Conservation (phyloP, 768 basidiomycete species). For the Mycena amicta region DNA sequence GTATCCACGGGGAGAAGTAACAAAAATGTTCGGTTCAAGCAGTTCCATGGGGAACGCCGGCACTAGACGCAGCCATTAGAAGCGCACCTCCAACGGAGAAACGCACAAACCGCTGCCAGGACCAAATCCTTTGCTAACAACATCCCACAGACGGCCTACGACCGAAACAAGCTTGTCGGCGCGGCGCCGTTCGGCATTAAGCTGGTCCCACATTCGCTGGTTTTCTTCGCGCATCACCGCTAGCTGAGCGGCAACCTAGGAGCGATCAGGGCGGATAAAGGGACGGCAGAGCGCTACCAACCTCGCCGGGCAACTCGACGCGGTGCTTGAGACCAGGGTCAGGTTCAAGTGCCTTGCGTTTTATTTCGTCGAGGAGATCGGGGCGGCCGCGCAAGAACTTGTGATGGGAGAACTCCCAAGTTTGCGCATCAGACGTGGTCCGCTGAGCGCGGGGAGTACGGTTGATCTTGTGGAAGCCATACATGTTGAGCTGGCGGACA, state of each 20-base stretch:
- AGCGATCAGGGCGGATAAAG: conserved; percentile 18
- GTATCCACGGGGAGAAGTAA: conserved; percentile 59
- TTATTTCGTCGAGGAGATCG: conserved; percentile 83
- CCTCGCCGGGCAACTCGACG: conserved; percentile 82
- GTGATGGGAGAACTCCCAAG: conserved; percentile 88
- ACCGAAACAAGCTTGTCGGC: conserved; percentile 62
- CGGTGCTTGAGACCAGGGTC: conserved; percentile 73
- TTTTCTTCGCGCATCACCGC: conserved; percentile 75
- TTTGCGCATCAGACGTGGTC: conserved; percentile 78
- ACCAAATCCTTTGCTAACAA: conserved; percentile 52
- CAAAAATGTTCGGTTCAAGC: conserved; percentile 70
- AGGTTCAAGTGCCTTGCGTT: conserved; percentile 82
- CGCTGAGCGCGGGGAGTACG: conserved; percentile 85
- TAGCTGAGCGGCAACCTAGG: conserved; percentile 62
- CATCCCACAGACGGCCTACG: conserved; percentile 65
- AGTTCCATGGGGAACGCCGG: conserved; percentile 55
- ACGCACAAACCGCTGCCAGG: conserved; percentile 52
- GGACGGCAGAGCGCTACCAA: conserved; percentile 36
- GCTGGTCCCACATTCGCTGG: conserved; percentile 57
- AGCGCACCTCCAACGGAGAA: conserved; percentile 7
- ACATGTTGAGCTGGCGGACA: conserved; percentile 95
- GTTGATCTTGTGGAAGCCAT: conserved; percentile 94
- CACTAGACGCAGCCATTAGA: conserved; percentile 31
- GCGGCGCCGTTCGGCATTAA: conserved; percentile 58
- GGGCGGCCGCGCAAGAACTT: conserved; percentile 82